Conservation (phyloP, 2,329 filamentous ascomycete species). For the Aureobasidium subglaciale region DNA sequence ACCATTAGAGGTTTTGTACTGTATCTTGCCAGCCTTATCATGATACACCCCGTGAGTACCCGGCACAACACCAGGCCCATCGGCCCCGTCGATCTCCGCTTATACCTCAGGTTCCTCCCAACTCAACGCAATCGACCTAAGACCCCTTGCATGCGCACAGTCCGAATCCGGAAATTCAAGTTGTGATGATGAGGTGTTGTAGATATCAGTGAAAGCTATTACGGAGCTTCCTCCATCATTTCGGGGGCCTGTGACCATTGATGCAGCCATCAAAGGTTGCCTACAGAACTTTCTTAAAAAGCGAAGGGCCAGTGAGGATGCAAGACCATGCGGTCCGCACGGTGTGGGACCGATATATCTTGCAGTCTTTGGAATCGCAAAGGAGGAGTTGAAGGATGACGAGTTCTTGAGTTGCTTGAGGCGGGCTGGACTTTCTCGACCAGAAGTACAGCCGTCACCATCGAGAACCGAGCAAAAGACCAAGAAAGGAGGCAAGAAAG, state of each 20-base stretch:
- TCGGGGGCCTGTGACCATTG: conserved; percentile 10
- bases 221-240: no score
- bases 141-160: not conserved
- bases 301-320: conserved; percentile 17
- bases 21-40: not conserved
- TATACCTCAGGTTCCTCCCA: not conserved
- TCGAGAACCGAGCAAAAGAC: not conserved
- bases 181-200: not conserved
- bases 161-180: not conserved
- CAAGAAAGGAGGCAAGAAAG: not conserved
- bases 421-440: not conserved
- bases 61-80: not conserved
- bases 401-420: conserved; percentile 29
- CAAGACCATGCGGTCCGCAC: conserved; percentile 19
- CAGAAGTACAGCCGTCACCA: not conserved
- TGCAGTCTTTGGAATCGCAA: conserved; percentile 16
- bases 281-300: conserved; percentile 18
- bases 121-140: not conserved
- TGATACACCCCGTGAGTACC: not conserved
- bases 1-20: not conserved
- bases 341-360: conserved; percentile 19
- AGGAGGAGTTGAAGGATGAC: conserved; percentile 18
- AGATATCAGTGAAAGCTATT: not conserved
- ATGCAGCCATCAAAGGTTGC: conserved; percentile 9
- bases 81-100: not conserved